Evolutionary conservation across 2,329 filamentous ascomycete genomes (phyloP).

Genomic region (Elsinoe necatrix): DNA sequence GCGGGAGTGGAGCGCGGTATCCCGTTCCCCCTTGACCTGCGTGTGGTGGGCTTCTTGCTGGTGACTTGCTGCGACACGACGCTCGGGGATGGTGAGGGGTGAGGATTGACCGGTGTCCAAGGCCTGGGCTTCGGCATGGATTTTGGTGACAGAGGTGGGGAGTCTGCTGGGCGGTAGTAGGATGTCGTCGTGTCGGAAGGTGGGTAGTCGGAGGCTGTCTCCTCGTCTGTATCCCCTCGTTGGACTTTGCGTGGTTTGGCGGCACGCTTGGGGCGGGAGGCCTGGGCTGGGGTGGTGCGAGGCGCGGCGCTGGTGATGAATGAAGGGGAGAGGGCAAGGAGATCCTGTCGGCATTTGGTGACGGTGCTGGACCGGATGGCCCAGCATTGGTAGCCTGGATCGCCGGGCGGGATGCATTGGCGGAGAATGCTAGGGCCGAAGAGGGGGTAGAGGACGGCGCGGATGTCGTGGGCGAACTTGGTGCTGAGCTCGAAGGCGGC

Average conservation of each 20-base stretch:
- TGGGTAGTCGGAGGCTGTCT: neutral
- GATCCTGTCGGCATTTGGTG: neutral
- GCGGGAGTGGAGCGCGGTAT: constrained; percentile 4
- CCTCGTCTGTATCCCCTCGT: neutral
- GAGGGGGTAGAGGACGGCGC: constrained; percentile 77
- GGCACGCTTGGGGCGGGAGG: constrained; percentile 15
- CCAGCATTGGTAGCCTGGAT: constrained; percentile 45
- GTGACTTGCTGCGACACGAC: neutral
- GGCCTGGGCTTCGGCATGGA: neutral
- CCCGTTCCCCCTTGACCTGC: neutral
- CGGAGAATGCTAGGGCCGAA: constrained; percentile 77
- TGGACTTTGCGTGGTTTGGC: neutral
- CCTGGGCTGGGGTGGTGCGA: neutral
- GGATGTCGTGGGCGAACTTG: constrained; percentile 81
- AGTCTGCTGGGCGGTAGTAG: neutral
- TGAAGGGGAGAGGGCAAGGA: neutral
- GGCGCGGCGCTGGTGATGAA: neutral
- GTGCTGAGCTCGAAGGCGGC: constrained; percentile 81
- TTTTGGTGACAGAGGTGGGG: constrained; percentile 4
- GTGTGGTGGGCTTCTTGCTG: neutral
- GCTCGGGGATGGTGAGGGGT: neutral
- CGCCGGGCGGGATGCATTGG: constrained; percentile 57
- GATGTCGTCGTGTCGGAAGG: neutral
- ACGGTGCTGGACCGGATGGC: constrained; percentile 20
- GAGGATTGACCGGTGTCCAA: constrained; percentile 7